Evolutionary conservation across 1,139 yeast genomes (phyloP).

Genomic region (Geotrichum aggregatum): DNA sequence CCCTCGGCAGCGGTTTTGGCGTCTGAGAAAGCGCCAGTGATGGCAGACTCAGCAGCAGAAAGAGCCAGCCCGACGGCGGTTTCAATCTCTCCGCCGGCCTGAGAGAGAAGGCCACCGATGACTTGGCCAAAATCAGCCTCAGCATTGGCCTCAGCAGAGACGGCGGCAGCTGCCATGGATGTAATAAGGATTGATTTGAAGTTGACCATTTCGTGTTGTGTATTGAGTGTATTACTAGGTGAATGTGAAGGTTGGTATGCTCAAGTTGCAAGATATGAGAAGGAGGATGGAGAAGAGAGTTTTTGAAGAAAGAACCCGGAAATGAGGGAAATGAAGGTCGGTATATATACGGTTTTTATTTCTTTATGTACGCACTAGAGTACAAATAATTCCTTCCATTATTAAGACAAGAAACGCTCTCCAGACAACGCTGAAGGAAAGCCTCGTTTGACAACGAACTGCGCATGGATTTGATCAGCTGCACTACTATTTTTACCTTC

Average conservation of each 20-base stretch:
- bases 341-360: background rate
- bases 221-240: too few relatives aligned
- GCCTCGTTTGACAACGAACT: too few relatives aligned
- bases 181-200: slow-evolving; percentile 6
- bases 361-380: too few relatives aligned
- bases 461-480: too few relatives aligned
- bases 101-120: slow-evolving; percentile 7
- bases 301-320: background rate
- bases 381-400: too few relatives aligned
- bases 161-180: background rate
- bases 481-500: too few relatives aligned
- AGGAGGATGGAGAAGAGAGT: background rate
- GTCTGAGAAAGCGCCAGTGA: slow-evolving; percentile 1
- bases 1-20: slow-evolving; percentile 9
- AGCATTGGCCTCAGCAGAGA: slow-evolving; percentile 1
- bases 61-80: slow-evolving; percentile 8
- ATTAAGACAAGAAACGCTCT: too few relatives aligned
- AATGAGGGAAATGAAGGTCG: background rate
- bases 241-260: too few relatives aligned
- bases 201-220: slow-evolving; percentile 9
- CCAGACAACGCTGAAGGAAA: too few relatives aligned
- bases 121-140: background rate
- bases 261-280: background rate
- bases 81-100: slow-evolving; percentile 6
- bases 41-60: slow-evolving; percentile 7